Conservation (phyloP, 148 eudicot species). For the Rhododendron mucronatum region DNA sequence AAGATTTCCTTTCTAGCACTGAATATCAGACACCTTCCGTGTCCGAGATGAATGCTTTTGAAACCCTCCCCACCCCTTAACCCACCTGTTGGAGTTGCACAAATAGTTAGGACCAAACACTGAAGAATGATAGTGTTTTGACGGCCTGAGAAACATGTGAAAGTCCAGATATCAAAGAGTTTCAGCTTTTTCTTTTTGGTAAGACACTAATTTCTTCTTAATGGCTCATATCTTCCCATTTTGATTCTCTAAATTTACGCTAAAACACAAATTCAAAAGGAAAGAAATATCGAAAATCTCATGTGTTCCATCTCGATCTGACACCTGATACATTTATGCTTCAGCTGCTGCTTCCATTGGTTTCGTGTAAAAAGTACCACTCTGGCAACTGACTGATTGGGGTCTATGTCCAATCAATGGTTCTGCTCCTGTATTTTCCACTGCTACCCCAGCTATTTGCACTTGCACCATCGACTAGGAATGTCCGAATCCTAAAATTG, state of each 20-base stretch:
- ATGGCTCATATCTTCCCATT: neutral
- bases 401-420: neutral
- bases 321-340: neutral
- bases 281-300: neutral
- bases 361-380: neutral
- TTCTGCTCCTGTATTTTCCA: neutral
- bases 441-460: neutral
- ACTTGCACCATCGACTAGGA: neutral
- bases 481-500: neutral
- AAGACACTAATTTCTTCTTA: neutral
- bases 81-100: neutral
- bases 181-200: neutral
- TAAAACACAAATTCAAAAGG: neutral
- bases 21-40: neutral
- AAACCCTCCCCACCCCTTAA: neutral
- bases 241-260: neutral
- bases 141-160: neutral
- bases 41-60: neutral
- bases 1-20: neutral
- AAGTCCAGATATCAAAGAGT: neutral
- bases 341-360: neutral
- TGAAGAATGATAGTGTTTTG: neutral
- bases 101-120: neutral
- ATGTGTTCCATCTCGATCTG: neutral
- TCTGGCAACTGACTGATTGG: neutral